phyloP scores from a whole-genome alignment of 2,329 filamentous ascomycete genomes.

The Aspergillus fijiensis region DNA sequence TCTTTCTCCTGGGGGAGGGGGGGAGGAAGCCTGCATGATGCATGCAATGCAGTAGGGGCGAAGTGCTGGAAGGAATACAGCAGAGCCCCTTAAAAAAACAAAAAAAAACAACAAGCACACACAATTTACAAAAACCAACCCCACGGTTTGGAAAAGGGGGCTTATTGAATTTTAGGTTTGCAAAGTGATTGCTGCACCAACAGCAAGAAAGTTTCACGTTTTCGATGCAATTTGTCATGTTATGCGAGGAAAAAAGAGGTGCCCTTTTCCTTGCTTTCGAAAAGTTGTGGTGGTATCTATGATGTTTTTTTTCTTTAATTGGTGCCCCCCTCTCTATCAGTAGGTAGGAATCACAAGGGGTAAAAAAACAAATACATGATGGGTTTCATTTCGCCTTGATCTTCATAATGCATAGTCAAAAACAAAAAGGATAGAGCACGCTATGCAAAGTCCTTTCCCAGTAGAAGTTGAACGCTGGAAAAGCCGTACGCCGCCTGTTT shows the following conservation, averaged over 20 bases:
- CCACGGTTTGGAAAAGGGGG: neutral
- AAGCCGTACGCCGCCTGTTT: conserved; percentile 14
- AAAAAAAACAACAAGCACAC: neutral
- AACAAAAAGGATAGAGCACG: conserved; percentile 9
- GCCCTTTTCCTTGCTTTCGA: neutral
- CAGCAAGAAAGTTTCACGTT: neutral
- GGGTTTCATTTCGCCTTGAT: conserved; percentile 4
- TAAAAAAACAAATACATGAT: neutral
- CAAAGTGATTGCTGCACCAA: neutral
- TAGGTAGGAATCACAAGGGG: neutral
- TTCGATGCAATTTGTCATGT: neutral
- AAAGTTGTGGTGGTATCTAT: neutral
- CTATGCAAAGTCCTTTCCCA: conserved; percentile 15
- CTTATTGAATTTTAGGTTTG: neutral
- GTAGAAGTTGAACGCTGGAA: conserved; percentile 2
- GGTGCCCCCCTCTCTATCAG: neutral
- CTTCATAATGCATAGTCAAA: conserved; percentile 6
- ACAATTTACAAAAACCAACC: neutral
- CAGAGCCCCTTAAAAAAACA: neutral
- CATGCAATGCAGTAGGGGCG: neutral
- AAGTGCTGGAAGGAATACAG: neutral
- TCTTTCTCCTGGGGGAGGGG: neutral
- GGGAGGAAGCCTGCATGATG: neutral
- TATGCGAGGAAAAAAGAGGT: neutral
- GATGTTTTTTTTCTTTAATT: neutral